Evolutionary conservation across 2,329 filamentous ascomycete genomes (phyloP).

Genomic region (Ophiostoma populinum): DNA sequence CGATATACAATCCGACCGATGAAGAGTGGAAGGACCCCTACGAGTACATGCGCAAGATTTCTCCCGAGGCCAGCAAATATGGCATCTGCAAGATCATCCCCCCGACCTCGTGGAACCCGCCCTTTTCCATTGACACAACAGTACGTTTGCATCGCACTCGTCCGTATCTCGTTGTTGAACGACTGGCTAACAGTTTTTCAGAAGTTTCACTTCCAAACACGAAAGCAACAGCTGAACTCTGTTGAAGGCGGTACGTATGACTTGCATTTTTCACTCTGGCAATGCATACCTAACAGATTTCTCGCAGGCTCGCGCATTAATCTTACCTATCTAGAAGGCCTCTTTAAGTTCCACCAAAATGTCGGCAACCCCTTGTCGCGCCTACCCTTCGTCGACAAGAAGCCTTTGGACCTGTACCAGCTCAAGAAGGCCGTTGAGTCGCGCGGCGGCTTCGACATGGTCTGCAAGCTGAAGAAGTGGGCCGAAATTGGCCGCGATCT

Average conservation of each 20-base stretch:
- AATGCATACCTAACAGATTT: conserved; percentile 8
- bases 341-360: conserved; percentile 93
- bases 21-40: conserved; percentile 93
- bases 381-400: conserved; percentile 93
- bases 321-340: conserved; percentile 84
- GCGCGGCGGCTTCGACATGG: conserved; percentile 84
- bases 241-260: conserved; percentile 93
- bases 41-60: conserved; percentile 84
- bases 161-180: not conserved
- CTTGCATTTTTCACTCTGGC: not conserved
- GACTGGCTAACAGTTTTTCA: conserved; percentile 20
- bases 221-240: conserved; percentile 92
- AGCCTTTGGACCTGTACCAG: conserved; percentile 85
- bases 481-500: conserved; percentile 93
- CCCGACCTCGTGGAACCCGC: conserved; percentile 81
- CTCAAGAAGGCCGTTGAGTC: conserved; percentile 94
- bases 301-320: conserved; percentile 77
- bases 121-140: conserved; percentile 94
- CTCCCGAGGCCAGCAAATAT: conserved; percentile 68
- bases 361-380: conserved; percentile 87
- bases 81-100: conserved; percentile 94
- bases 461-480: conserved; percentile 98
- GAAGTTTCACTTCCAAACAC: conserved; percentile 93
- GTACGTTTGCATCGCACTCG: conserved; percentile 30
- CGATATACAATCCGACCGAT: conserved; percentile 74